phyloP scores from a whole-genome alignment of 768 basidiomycete species.

The Russula brevipes region DNA sequence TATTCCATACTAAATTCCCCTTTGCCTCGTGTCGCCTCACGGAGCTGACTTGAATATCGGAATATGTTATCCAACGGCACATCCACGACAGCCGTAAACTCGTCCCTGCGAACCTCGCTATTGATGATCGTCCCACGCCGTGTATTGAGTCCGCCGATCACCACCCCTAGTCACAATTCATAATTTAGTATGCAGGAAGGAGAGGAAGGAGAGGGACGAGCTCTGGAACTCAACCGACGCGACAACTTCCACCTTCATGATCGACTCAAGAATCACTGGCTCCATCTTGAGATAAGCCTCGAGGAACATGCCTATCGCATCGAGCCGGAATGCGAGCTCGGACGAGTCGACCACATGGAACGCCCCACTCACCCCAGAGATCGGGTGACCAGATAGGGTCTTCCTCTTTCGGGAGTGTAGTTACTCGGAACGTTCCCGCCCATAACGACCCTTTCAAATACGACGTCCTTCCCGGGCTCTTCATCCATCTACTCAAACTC shows the following conservation, averaged over 20 bases:
- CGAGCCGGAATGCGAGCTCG: constrained; percentile 90
- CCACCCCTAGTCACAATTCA: constrained; percentile 46
- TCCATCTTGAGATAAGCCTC: constrained; percentile 76
- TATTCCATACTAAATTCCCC: constrained; percentile 81
- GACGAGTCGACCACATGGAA: constrained; percentile 95
- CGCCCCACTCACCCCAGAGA: constrained; percentile 83
- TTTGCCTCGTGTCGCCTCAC: constrained; percentile 64
- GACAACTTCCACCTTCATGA: too few species aligned
- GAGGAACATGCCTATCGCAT: constrained; percentile 87
- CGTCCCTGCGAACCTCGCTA: neutral
- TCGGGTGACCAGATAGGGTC: constrained; percentile 77
- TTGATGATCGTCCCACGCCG: constrained; percentile 92
- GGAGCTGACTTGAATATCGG: too few species aligned
- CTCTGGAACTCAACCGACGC: too few species aligned
- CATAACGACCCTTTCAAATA: constrained; percentile 84
- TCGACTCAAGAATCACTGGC: neutral
- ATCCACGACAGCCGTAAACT: too few species aligned
- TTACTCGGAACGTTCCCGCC: constrained; percentile 87
- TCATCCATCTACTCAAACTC: constrained; percentile 73
- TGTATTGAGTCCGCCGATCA: constrained; percentile 90
- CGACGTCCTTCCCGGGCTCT: constrained; percentile 77
- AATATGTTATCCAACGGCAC: too few species aligned
- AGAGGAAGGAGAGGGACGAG: neutral
- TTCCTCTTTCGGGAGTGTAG: constrained; percentile 97
- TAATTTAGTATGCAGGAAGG: neutral